These are phyloP conservation scores for Escovopsis sp. DNA, from an alignment of 2,329 filamentous ascomycete genomes.

Conservation along the genomic window DNA sequence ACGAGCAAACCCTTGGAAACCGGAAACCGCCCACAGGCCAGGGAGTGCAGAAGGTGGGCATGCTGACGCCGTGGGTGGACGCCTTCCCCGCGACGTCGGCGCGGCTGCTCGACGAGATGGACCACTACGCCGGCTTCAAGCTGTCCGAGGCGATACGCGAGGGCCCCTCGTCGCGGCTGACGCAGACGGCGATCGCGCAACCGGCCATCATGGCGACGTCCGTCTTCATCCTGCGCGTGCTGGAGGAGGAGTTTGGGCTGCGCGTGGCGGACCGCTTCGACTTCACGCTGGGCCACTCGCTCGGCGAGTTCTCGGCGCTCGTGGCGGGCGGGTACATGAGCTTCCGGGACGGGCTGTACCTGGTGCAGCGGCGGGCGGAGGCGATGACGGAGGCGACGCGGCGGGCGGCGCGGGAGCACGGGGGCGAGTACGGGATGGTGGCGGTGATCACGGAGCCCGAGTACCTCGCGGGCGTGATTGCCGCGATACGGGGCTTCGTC, in stretches of 20 bases:
- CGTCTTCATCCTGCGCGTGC: slow-evolving; percentile 71
- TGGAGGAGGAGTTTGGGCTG: slow-evolving; percentile 77
- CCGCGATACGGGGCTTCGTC: slow-evolving; percentile 65
- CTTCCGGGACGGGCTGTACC: slow-evolving; percentile 60
- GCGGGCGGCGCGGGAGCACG: slow-evolving; percentile 48
- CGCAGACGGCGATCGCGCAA: slow-evolving; percentile 74
- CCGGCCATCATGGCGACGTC: slow-evolving; percentile 94
- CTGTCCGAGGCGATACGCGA: slow-evolving; percentile 65
- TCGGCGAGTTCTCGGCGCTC: slow-evolving; percentile 85
- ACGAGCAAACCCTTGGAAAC: too few relatives aligned
- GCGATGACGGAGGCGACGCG: slow-evolving; percentile 67
- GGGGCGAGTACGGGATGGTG: slow-evolving; percentile 84
- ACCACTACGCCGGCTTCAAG: slow-evolving; percentile 56
- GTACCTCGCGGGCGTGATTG: slow-evolving; percentile 53
- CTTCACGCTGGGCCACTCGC: slow-evolving; percentile 74
- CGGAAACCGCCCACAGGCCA: slow-evolving; percentile 63
- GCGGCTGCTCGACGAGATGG: slow-evolving; percentile 73
- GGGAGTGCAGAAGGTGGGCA: slow-evolving; percentile 78
- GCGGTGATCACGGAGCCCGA: slow-evolving; percentile 77
- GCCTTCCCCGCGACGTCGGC: slow-evolving; percentile 66
- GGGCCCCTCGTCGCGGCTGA: slow-evolving; percentile 63
- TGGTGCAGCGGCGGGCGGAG: slow-evolving; percentile 65
- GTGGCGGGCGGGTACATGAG: slow-evolving; percentile 69
- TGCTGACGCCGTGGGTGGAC: slow-evolving; percentile 73
- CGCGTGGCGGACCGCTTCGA: slow-evolving; percentile 54